Evolutionary conservation across 768 basidiomycete genomes (phyloP).

Genomic region (Russula sp.): DNA sequence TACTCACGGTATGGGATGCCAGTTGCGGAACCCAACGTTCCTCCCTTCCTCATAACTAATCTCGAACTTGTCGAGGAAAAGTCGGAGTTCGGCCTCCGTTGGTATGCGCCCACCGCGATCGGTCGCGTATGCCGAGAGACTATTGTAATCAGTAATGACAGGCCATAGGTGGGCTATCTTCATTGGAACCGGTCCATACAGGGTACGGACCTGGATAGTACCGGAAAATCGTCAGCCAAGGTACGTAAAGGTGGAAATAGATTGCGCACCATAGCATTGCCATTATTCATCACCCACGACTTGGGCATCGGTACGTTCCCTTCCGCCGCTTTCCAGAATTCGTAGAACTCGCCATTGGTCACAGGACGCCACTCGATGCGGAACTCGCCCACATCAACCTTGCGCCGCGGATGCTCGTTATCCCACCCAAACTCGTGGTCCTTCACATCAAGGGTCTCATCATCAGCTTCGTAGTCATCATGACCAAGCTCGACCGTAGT

Average conservation of each 20-base stretch:
- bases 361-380: slow-evolving; percentile 80
- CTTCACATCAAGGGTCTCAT: slow-evolving; percentile 35
- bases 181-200: slow-evolving; percentile 82
- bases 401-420: slow-evolving; percentile 73
- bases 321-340: slow-evolving; percentile 50
- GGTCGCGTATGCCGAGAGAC: slow-evolving; percentile 72
- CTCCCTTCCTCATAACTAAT: slow-evolving; percentile 72
- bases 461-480: slow-evolving; percentile 73
- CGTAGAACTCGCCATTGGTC: slow-evolving; percentile 81
- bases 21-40: slow-evolving; percentile 86
- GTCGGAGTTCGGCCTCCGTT: slow-evolving; percentile 78
- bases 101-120: slow-evolving; percentile 95
- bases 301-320: slow-evolving; percentile 51
- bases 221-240: neutral
- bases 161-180: slow-evolving; percentile 82
- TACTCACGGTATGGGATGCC: slow-evolving; percentile 88
- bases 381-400: slow-evolving; percentile 60
- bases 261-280: slow-evolving; percentile 43
- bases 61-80: slow-evolving; percentile 72
- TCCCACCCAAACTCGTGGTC: slow-evolving; percentile 90
- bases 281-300: slow-evolving; percentile 62
- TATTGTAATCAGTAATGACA: slow-evolving; percentile 68
- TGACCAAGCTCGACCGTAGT: slow-evolving; percentile 66
- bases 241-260: neutral
- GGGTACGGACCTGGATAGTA: slow-evolving; percentile 58